phyloP scores from a whole-genome alignment of 2,329 filamentous ascomycete species.

The Venturia effusa region DNA sequence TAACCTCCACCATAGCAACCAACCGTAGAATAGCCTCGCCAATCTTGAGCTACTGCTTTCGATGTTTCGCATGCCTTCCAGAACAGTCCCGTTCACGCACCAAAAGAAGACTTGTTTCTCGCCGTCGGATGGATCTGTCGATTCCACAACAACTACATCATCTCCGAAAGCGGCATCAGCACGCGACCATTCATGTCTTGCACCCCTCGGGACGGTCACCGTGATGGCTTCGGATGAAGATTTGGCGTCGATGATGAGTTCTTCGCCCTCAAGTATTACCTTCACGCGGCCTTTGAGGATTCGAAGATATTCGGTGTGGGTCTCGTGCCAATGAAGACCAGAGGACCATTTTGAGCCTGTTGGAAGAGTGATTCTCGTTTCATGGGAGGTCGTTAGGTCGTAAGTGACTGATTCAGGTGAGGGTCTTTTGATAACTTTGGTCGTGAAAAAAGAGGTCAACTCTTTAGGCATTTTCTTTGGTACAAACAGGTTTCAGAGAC shows the following conservation, averaged over 20 bases:
- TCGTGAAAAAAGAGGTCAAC: not conserved
- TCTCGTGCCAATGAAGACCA: constrained; percentile 40
- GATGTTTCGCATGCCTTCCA: constrained; percentile 16
- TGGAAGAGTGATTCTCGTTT: constrained; percentile 35
- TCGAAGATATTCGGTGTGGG: constrained; percentile 36
- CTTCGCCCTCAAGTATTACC: constrained; percentile 13
- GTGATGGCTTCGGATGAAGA: not conserved
- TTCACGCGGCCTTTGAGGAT: constrained; percentile 30
- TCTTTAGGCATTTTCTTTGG: not conserved
- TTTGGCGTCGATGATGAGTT: constrained; percentile 18
- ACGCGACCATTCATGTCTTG: constrained; percentile 38
- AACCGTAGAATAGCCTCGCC: constrained; percentile 8
- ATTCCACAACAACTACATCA: constrained; percentile 35
- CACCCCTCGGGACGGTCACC: constrained; percentile 26
- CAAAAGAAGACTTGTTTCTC: constrained; percentile 40
- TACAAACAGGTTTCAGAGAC: not conserved
- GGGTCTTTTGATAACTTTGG: constrained; percentile 14
- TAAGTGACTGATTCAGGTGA: constrained; percentile 19
- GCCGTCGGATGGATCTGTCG: constrained; percentile 36
- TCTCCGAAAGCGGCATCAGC: constrained; percentile 17
- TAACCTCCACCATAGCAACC: constrained; percentile 15
- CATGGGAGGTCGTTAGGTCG: constrained; percentile 27
- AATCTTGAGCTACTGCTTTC: not conserved
- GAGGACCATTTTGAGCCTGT: constrained; percentile 35
- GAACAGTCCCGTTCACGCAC: constrained; percentile 36